Base-by-base conservation (phyloP, 257 asterid species). In the Solanum dulcamara region DNA sequence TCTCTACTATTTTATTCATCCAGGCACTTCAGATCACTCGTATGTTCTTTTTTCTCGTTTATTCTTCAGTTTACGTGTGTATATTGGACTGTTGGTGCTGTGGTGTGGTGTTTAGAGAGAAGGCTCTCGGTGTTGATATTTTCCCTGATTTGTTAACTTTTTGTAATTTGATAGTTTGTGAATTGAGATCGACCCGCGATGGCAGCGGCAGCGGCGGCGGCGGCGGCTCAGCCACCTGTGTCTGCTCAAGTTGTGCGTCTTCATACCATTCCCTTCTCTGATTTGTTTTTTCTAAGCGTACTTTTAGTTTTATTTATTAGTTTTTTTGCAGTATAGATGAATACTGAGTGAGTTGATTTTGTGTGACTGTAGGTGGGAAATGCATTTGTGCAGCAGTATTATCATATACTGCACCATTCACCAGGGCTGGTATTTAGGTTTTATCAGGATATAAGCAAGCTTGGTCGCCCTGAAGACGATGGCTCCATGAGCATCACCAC, bases 321-420 rank as follows among this genome's bases (percentile, higher is more conserved):
- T 62, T 46, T 80, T 44, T 44, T 46, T 2, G 26, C 35, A 4
- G 26, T 42, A 13, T 74, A 24, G 46, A 75, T 72, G 60, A 1
- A 42, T 20, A 42, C n/a, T 24, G 57, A 84, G 53, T 62, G 55
- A 17, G 20, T 66, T 74, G 75, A 67, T 74, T 72, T 87, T 84
- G 67, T 62, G 60, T 30, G 59, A 18, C 35, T 86, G 22, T 86
- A 94, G 98, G 97, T 94, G 40, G 98, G 95, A 35, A 90, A 93
- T 60, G 94, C 94, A 2, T 94, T 94, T 53, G 97, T 88, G 85
- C 89, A 90, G 89, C 97, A 94, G 91, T 94, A 94, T 85, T 94
- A 94, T 87, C 92, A 89, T 57, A 89, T 93, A 85, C 91, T 94
- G 89, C 91, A 89, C 85, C 91, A 87, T 44, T 93, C 96, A 7